These are phyloP conservation scores for Achaetomiella virescens DNA, from an alignment of 495 filamentous ascomycete genomes.

Conservation along the genomic window DNA sequence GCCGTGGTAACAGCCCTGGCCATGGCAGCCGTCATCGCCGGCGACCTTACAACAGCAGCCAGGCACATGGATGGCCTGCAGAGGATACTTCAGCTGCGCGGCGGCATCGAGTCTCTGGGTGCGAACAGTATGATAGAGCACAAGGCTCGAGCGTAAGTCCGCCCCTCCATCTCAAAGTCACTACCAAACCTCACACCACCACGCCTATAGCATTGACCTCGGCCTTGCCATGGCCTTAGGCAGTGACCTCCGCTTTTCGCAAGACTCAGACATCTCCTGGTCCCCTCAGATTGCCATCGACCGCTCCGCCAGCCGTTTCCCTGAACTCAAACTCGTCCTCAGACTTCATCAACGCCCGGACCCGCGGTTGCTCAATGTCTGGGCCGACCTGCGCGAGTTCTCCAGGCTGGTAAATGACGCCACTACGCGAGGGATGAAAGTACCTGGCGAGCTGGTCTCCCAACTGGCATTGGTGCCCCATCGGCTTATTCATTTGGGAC, in stretches of 20 bases:
- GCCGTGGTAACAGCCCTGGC: slow-evolving; percentile 8
- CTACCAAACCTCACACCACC: too few relatives aligned
- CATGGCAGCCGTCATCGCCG: slow-evolving; percentile 3
- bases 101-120: not conserved
- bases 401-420: not conserved
- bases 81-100: slow-evolving; percentile 5
- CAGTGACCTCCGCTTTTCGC: slow-evolving; percentile 3
- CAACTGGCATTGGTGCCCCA: not conserved
- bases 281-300: slow-evolving; percentile 4
- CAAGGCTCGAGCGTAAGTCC: slow-evolving; percentile 1
- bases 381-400: slow-evolving; percentile 15
- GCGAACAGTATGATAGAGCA: not conserved
- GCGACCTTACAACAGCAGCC: slow-evolving; percentile 6
- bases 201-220: slow-evolving; percentile 6
- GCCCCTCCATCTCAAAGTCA: not conserved
- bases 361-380: slow-evolving; percentile 10
- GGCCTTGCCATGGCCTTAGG: slow-evolving; percentile 8
- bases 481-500: not conserved
- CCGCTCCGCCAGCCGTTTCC: not conserved
- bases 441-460: not conserved
- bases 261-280: not conserved
- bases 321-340: not conserved
- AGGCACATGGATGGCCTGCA: slow-evolving; percentile 16
- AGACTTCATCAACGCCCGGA: not conserved
- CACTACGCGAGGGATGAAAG: not conserved